These are phyloP conservation scores for Metarhizium guizhouense DNA, from an alignment of 2,329 filamentous ascomycete species.

Conservation along the genomic window DNA sequence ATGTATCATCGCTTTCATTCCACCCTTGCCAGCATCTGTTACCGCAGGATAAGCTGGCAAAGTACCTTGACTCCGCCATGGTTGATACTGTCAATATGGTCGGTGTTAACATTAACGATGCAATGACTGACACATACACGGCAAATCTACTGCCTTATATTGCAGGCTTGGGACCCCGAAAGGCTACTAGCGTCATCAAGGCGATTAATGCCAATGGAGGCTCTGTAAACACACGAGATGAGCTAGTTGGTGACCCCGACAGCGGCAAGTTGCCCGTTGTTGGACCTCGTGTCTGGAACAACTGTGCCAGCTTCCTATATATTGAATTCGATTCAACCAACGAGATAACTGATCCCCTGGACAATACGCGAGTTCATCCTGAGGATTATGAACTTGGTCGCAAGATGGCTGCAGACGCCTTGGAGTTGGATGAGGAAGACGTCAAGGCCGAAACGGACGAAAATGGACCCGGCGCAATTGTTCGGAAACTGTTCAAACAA, in stretches of 20 bases:
- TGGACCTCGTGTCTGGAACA: constrained; percentile 86
- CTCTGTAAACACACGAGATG: constrained; percentile 71
- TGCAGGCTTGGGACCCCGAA: constrained; percentile 83
- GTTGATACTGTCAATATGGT: constrained; percentile 98
- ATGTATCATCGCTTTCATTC: constrained; percentile 79
- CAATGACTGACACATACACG: constrained; percentile 69
- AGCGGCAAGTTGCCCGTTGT: constrained; percentile 71
- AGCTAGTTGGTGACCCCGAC: constrained; percentile 82
- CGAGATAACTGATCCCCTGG: constrained; percentile 78
- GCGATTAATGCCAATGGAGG: constrained; percentile 89
- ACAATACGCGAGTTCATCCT: constrained; percentile 94
- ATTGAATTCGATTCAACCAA: constrained; percentile 82
- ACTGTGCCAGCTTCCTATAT: constrained; percentile 91
- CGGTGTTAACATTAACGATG: constrained; percentile 91
- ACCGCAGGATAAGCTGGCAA: constrained; percentile 76
- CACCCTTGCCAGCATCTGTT: constrained; percentile 85
- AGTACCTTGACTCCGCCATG: constrained; percentile 88
- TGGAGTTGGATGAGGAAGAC: constrained; percentile 95
- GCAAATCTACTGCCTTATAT: constrained; percentile 87
- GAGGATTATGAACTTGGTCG: constrained; percentile 97
- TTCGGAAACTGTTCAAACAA: constrained; percentile 90
- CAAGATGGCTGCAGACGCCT: constrained; percentile 95
- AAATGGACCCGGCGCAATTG: constrained; percentile 80
- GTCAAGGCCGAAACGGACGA: constrained; percentile 91
- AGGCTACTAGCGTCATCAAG: constrained; percentile 65